Percentiles rank a stretch among this genome's conserved stretches.
phyloP scores from a whole-genome alignment of 768 basidiomycete species.

The Lanmaoa rubissima region DNA sequence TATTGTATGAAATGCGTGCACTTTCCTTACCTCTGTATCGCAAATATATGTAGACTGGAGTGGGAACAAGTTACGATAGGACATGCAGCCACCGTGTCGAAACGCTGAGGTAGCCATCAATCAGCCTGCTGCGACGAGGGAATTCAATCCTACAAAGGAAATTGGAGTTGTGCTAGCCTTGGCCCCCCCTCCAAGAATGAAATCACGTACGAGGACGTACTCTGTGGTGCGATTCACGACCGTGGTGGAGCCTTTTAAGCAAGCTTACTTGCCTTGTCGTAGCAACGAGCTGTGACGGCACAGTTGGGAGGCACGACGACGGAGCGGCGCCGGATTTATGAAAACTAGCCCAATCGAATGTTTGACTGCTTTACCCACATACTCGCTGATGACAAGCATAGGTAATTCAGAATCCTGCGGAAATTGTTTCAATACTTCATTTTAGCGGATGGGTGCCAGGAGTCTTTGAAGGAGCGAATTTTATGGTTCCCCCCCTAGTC shows the following conservation, averaged over 20 bases:
- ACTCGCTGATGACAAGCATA: not conserved
- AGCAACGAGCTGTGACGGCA: constrained; percentile 3
- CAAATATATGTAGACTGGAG: constrained; percentile 3
- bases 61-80: constrained; percentile 16
- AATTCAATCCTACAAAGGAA: not conserved
- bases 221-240: not conserved
- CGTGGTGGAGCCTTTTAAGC: not conserved
- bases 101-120: constrained; percentile 7
- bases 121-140: not conserved
- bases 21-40: constrained; percentile 4
- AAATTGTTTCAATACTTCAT: constrained; percentile 9
- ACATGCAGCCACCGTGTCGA: constrained; percentile 12
- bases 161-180: not conserved
- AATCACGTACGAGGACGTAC: constrained; percentile 6
- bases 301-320: not conserved
- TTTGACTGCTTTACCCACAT: not conserved
- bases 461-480: not conserved
- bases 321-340: not conserved
- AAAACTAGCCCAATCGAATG: not conserved
- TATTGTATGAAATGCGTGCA: constrained; percentile 16
- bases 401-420: not conserved
- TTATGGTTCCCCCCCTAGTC: not conserved
- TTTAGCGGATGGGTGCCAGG: constrained; percentile 7
- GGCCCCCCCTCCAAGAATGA: constrained; percentile 4
- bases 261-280: not conserved